A percentile compares a stretch with the other conserved stretches of the same genome.
Conservation (phyloP, 371 early-diverging fungal species). For the Mortierella sp. region DNA sequence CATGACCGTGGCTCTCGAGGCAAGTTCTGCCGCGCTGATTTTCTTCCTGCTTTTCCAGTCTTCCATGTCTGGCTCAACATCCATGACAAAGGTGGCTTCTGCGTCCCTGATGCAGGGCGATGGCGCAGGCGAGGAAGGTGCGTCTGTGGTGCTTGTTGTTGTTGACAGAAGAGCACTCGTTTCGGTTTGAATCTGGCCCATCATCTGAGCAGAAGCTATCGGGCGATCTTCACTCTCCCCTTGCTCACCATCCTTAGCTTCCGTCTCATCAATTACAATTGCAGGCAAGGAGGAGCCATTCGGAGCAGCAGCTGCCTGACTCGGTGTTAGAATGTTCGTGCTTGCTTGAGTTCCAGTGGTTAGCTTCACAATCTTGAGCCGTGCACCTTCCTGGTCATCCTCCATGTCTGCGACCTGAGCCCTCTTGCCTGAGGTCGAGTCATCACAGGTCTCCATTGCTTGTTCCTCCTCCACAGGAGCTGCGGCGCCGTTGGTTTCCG, state of each 20-base stretch:
- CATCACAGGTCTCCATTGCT: no score
- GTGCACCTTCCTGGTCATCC: slow-evolving; percentile 8
- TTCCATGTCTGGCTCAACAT: slow-evolving; percentile 29
- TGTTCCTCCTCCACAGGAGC: background rate
- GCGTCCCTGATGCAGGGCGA: slow-evolving; percentile 9
- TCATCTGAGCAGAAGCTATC: background rate
- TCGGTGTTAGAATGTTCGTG: background rate
- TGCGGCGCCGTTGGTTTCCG: background rate
- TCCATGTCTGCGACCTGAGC: slow-evolving; percentile 5
- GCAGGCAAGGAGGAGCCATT: background rate
- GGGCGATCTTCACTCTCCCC: background rate
- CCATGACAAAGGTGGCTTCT: slow-evolving; percentile 9
- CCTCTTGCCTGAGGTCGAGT: background rate
- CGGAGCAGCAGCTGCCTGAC: background rate
- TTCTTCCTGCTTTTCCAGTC: slow-evolving; percentile 51
- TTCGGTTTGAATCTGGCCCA: no score
- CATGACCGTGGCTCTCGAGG: slow-evolving; percentile 41
- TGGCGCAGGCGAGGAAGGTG: slow-evolving; percentile 19
- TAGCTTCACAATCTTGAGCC: slow-evolving; percentile 20
- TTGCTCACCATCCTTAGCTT: background rate
- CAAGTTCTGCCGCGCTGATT: slow-evolving; percentile 43
- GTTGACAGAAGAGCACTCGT: background rate
- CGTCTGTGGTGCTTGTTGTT: background rate
- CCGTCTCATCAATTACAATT: background rate
- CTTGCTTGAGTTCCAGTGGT: background rate